Base-by-base conservation (phyloP, 257 asterid genomes). In the Galeopsis tetrahit region DNA sequence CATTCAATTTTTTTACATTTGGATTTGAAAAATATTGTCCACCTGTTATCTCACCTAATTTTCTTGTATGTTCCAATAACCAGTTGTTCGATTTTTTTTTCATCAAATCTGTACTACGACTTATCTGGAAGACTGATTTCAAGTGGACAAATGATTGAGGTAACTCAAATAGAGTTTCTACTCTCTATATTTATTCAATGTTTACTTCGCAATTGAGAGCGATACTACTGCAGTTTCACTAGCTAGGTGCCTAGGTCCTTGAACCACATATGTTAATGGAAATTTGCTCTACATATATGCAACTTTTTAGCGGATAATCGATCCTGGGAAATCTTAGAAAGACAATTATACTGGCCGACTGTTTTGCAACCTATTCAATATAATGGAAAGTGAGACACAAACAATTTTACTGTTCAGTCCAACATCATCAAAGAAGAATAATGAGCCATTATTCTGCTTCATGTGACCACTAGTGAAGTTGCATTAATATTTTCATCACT, bases 61-160 rank as follows among this genome's bases (percentile, higher is more conserved):
- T 78, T 70, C 66, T 64, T 76, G 49, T 75, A 95, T 98, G 99
- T 77, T 75, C 90, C 96, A 66, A 35, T 59, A 15, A 82, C 95
- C 84, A 84, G 85, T 72, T 63, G 70, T 80, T 76, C 96, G 63
- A 77, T 76, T 66, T 95, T 87, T 80, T 81, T 87, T 60, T 82
- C 89, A 38, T 89, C 98, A 35, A 78, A 81, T 80, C 92, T 91
- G 78, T 90, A 85, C 87, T 86, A 88, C 52, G 90, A 90, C 78
- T 82, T 90, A 85, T 82, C 96, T 73, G 90, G 78, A 73, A 80
- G 85, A 81, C 79, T 86, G 69, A 79, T 88, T 76, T 83, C 84
- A 75, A 81, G 86, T 66, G 98, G 98, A 59, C 84, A 71, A 60
- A 83, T 92, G 74, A 52, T 78, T 73, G 93, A 91, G 97, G 99